Conservation (phyloP, 2,329 filamentous ascomycete genomes). For the Trichoderma atroviride region DNA sequence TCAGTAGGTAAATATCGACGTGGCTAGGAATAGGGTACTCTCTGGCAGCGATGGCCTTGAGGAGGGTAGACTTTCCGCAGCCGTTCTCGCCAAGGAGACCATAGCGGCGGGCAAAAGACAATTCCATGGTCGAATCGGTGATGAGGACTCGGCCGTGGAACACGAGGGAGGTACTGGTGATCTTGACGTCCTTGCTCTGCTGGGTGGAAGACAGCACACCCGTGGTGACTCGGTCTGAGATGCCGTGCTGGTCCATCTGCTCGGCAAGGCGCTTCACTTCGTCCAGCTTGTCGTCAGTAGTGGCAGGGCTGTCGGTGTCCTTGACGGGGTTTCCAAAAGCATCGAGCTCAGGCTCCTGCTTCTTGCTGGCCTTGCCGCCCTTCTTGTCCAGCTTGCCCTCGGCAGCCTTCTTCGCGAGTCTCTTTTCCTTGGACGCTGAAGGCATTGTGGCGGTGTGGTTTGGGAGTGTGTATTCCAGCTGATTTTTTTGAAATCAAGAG, state of each 20-base stretch:
- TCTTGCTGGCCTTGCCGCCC: constrained; percentile 69
- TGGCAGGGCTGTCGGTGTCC: constrained; percentile 66
- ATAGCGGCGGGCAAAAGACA: constrained; percentile 90
- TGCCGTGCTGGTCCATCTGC: constrained; percentile 93
- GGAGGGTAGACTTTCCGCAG: constrained; percentile 96
- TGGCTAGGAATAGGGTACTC: constrained; percentile 96
- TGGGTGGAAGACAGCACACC: constrained; percentile 87
- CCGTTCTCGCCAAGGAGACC: constrained; percentile 98
- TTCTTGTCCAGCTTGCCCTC: constrained; percentile 75
- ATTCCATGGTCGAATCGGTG: constrained; percentile 89
- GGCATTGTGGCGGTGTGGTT: constrained; percentile 56
- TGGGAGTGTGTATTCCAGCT: neutral
- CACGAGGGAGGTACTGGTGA: constrained; percentile 87
- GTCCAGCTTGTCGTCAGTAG: constrained; percentile 71
- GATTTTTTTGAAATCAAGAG: neutral
- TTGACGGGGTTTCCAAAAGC: constrained; percentile 59
- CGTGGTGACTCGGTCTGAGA: constrained; percentile 97
- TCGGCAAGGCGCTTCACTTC: constrained; percentile 84
- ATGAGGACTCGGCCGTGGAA: constrained; percentile 98
- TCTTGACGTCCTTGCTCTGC: constrained; percentile 93
- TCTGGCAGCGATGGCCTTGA: constrained; percentile 90
- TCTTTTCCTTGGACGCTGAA: constrained; percentile 71
- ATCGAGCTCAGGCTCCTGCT: constrained; percentile 69
- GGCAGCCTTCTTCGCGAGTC: constrained; percentile 70
- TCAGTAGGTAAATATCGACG: constrained; percentile 96